These are phyloP conservation scores for Phytophthora idaei DNA, from an alignment of 352 stramenopile genomes.

Conservation along the genomic window DNA sequence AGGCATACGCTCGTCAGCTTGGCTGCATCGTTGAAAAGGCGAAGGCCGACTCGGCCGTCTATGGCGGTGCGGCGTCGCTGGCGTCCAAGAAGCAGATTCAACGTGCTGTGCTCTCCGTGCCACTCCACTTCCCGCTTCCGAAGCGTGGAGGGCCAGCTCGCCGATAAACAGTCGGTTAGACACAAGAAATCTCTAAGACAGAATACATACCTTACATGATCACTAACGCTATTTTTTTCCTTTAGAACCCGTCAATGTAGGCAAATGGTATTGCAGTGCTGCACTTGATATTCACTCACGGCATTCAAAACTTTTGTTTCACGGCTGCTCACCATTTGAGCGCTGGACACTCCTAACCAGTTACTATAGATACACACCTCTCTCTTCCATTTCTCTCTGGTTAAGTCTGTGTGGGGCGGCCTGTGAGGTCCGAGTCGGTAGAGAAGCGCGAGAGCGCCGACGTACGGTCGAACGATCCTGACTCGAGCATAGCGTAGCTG, in stretches of 20 bases:
- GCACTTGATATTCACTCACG: constrained; percentile 2
- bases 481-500: constrained; percentile 86
- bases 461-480: constrained; percentile 69
- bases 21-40: constrained; percentile 75
- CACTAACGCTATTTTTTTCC: constrained; percentile 8
- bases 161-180: constrained; percentile 38
- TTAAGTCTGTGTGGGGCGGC: constrained; percentile 41
- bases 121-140: constrained; percentile 73
- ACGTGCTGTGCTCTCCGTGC: constrained; percentile 75
- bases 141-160: constrained; percentile 64
- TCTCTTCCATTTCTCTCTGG: constrained; percentile 24
- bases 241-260: not conserved
- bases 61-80: constrained; percentile 49
- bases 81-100: constrained; percentile 73
- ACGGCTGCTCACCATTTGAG: constrained; percentile 11
- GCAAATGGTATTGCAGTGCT: not conserved
- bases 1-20: constrained; percentile 73
- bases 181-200: constrained; percentile 20
- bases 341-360: constrained; percentile 33
- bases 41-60: constrained; percentile 65
- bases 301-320: constrained; percentile 37
- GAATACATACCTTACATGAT: constrained; percentile 38
- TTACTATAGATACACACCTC: constrained; percentile 52
- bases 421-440: constrained; percentile 64
- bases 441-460: constrained; percentile 80